Conservation (phyloP, 1,284 basidiomycete genomes). For the Ustilago hordei region DNA sequence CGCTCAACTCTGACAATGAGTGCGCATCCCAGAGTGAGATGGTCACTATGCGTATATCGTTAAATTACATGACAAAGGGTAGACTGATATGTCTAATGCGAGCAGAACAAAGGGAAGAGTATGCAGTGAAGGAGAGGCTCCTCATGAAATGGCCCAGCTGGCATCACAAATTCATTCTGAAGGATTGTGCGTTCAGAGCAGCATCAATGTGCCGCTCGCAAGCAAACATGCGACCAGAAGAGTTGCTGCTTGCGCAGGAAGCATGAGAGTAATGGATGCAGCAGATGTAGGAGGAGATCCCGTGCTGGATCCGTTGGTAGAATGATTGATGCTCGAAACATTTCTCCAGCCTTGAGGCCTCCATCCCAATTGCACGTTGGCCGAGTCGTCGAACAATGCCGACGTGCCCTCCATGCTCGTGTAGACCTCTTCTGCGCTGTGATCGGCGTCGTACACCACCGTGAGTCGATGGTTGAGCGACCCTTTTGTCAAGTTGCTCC, state of each 20-base stretch:
- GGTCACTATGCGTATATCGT: background rate
- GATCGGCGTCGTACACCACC: conserved; percentile 59
- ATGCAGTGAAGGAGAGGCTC: background rate
- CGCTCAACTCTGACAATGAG: background rate
- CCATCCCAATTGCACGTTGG: conserved; percentile 63
- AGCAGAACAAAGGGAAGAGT: background rate
- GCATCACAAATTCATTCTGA: background rate
- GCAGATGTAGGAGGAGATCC: background rate
- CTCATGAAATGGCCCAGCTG: background rate
- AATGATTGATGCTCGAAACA: conserved; percentile 19
- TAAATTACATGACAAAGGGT: background rate
- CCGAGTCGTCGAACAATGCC: conserved; percentile 55
- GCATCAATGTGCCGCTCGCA: background rate
- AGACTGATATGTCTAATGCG: background rate
- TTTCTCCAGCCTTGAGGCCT: conserved; percentile 62
- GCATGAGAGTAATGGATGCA: background rate
- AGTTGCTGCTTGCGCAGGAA: background rate
- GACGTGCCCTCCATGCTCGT: conserved; percentile 54
- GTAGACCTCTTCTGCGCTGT: conserved; percentile 61
- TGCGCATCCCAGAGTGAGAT: background rate
- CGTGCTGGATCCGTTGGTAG: conserved; percentile 8
- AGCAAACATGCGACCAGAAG: background rate
- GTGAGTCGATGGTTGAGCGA: conserved; percentile 51
- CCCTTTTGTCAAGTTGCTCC: conserved; percentile 49
- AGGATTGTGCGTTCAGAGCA: background rate